These are phyloP conservation scores for Diaporthe sp. DNA, from an alignment of 2,329 filamentous ascomycete genomes.

Conservation along the genomic window DNA sequence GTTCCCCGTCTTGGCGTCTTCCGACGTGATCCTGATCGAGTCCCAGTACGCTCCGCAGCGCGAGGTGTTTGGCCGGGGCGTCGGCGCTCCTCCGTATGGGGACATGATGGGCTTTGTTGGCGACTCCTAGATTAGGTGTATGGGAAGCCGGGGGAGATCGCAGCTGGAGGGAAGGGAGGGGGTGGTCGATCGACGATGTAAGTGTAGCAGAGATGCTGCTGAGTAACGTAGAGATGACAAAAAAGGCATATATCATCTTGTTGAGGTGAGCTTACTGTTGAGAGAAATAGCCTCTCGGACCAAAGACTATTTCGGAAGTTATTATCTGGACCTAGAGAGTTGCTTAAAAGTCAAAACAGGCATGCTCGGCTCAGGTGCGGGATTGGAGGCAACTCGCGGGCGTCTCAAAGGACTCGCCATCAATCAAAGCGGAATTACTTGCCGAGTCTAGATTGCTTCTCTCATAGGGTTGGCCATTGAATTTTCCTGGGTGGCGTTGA, in stretches of 20 bases:
- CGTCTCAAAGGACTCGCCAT: not conserved
- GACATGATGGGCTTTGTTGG: not conserved
- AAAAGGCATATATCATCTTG: not conserved
- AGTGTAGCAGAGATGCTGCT: not conserved
- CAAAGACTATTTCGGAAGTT: not conserved
- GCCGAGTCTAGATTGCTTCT: not conserved
- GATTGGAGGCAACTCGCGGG: not conserved
- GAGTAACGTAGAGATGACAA: not conserved
- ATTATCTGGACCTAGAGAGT: too few relatives aligned
- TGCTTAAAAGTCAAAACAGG: not conserved
- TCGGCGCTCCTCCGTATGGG: not conserved
- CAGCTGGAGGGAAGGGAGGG: not conserved
- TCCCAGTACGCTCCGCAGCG: constrained; percentile 10
- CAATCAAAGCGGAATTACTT: not conserved
- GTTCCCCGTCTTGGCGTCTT: not conserved
- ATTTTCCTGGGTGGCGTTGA: fast-evolving
- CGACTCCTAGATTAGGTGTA: not conserved
- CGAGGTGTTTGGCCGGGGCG: not conserved
- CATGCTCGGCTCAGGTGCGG: not conserved
- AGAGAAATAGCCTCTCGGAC: too few relatives aligned
- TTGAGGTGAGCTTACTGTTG: fast-evolving
- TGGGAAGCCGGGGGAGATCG: not conserved
- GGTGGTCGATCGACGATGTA: not conserved
- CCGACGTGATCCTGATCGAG: not conserved
- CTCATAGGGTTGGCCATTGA: not conserved